Evolutionary conservation across 1,284 basidiomycete species (phyloP), one percentile per base, ranked within the genome.

Genomic region (Apiotrichum gracile): DNA sequence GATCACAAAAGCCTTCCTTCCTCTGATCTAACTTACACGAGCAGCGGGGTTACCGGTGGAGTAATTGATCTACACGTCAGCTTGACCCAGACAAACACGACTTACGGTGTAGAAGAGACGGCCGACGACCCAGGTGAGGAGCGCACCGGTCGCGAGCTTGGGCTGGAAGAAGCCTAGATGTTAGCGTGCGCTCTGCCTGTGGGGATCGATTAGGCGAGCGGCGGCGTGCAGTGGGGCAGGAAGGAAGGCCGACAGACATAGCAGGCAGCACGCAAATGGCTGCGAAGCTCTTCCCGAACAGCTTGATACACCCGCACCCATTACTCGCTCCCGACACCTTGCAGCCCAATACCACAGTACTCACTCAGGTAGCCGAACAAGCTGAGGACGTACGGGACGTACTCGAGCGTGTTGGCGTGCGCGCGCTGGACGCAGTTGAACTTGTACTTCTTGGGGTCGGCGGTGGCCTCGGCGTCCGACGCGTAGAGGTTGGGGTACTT

Each of bases 341-440:
- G 13, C 8, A 31, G n/a, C n/a, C n/a, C 7, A 34, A 4, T 10
- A 16, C 21, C 8, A 25, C n/a, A 27, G 14, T 12, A 68, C 64
- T 52, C 45, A 64, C 69, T 58, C 43, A 69, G 41, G 62, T 60
- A 72, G 4, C 52, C 58, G 41, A 55, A 60, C 25, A 64, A 21
- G 9, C 52, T 49, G 19, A 74, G 46, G 41, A 66, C 31, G 55
- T 54, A 64, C 1, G 70, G 65, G 25, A 65, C 37, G 44, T 48
- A 55, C 62, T 73, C 71, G 48, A 72, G 62, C n/a, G 68, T 69
- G 61, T 72, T 73, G n/a, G 52, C 61, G 54, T 70, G 64, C 34
- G 65, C 66, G 42, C 71, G 58, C 57, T 73, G 71, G 19, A 56
- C 54, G 46, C 71, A 73, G 63, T 73, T 70, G 58, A 62, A 71